phyloP scores from a whole-genome alignment of 1,284 basidiomycete species.

The Malassezia nana region DNA sequence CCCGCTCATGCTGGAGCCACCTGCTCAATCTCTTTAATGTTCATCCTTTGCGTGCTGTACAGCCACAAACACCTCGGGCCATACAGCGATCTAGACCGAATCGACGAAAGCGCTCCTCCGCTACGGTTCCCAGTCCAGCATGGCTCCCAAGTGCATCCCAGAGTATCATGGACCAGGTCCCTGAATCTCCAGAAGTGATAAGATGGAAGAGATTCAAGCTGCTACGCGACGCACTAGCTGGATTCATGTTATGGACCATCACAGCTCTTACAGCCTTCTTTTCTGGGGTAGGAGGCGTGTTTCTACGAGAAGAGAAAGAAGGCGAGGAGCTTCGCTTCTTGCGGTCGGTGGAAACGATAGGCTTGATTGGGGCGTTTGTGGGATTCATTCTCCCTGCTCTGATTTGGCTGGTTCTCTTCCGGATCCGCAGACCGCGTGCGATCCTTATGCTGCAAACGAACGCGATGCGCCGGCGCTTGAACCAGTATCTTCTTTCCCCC shows the following conservation, averaged over 20 bases:
- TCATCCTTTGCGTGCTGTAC: slow-evolving; percentile 24
- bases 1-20: slow-evolving; percentile 39
- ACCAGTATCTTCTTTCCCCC: slow-evolving; percentile 21
- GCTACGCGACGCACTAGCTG: slow-evolving; percentile 29
- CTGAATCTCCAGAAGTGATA: background rate
- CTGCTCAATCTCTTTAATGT: slow-evolving; percentile 30
- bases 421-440: slow-evolving; percentile 35
- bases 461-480: slow-evolving; percentile 25
- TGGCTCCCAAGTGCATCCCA: slow-evolving; percentile 6
- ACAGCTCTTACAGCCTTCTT: slow-evolving; percentile 34
- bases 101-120: slow-evolving; percentile 1
- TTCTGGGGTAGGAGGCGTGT: slow-evolving; percentile 37
- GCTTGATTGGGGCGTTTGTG: slow-evolving; percentile 36
- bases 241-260: slow-evolving; percentile 32
- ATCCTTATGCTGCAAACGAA: slow-evolving; percentile 34
- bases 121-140: background rate
- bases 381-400: slow-evolving; percentile 41
- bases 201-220: slow-evolving; percentile 8
- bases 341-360: slow-evolving; percentile 31
- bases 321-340: slow-evolving; percentile 40
- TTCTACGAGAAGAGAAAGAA: slow-evolving; percentile 28
- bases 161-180: background rate
- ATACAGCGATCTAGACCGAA: slow-evolving; percentile 4
- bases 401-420: slow-evolving; percentile 43
- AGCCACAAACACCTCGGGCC: slow-evolving; percentile 3